Evolutionary conservation across 495 filamentous ascomycete species (phyloP).

Genomic region (Cenococcum geophilum): DNA sequence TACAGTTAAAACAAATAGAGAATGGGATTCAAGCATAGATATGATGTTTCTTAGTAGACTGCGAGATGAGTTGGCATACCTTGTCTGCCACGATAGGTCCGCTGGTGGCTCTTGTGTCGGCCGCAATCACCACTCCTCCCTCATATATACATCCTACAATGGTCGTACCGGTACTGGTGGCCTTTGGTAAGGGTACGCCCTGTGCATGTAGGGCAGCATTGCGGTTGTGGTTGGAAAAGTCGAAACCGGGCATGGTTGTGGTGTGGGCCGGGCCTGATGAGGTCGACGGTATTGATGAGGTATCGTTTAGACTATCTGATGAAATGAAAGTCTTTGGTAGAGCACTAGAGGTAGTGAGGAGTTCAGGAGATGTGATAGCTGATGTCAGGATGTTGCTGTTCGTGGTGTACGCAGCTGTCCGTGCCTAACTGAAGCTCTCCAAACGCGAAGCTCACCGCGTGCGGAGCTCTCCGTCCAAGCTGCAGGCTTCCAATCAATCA

Average conservation of each 20-base stretch:
- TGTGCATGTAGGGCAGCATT: conserved; percentile 90
- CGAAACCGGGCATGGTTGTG: conserved; percentile 88
- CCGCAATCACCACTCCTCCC: conserved; percentile 94
- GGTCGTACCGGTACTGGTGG: conserved; percentile 97
- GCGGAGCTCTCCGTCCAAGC: neutral
- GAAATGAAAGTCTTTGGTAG: neutral
- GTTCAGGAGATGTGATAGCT: neutral
- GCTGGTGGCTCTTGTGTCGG: conserved; percentile 95
- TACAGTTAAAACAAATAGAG: neutral
- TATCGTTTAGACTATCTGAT: neutral
- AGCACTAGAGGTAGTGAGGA: neutral
- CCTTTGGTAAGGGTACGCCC: conserved; percentile 91
- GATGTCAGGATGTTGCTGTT: neutral
- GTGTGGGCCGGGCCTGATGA: conserved; percentile 10
- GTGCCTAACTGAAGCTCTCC: conserved; percentile 15
- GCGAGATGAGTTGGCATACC: conserved; percentile 40
- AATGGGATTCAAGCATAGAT: neutral
- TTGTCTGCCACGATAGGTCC: conserved; percentile 99
- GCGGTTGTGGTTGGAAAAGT: conserved; percentile 99
- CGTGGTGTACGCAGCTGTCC: conserved; percentile 20
- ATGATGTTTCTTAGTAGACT: neutral
- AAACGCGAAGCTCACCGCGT: neutral
- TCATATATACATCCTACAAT: conserved; percentile 98
- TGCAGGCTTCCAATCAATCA: neutral
- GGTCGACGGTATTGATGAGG: neutral